Conservation (phyloP, 208 protist genomes). For the Crithidia sp. region DNA sequence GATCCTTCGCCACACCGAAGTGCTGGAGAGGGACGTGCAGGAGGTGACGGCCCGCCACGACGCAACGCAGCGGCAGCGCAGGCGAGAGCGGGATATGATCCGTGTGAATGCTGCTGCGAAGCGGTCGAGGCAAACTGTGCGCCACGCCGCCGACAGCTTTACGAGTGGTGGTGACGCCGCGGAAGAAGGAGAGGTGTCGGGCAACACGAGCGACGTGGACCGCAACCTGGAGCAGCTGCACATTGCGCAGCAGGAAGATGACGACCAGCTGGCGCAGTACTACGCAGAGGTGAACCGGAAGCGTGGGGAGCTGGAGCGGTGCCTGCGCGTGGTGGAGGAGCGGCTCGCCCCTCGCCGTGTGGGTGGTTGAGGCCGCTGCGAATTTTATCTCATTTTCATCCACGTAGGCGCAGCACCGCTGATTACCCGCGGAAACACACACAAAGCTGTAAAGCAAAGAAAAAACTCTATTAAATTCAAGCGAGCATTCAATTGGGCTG, state of each 20-base stretch:
- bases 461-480: too few species aligned
- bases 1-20: slow-evolving; percentile 15
- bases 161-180: neutral
- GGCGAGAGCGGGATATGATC: slow-evolving; percentile 26
- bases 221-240: slow-evolving; percentile 27
- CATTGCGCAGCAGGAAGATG: slow-evolving; percentile 33
- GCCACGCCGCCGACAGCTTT: neutral
- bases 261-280: slow-evolving; percentile 26
- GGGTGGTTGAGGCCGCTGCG: too few species aligned
- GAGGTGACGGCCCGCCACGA: slow-evolving; percentile 24
- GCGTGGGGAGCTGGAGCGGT: slow-evolving; percentile 19
- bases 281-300: slow-evolving; percentile 33
- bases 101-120: slow-evolving; percentile 17
- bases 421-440: too few species aligned
- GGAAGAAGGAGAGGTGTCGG: neutral
- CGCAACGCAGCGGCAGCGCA: slow-evolving; percentile 25
- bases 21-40: slow-evolving; percentile 32
- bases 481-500: too few species aligned
- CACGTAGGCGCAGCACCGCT: too few species aligned
- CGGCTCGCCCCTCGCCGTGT: slow-evolving; percentile 10
- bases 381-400: too few species aligned
- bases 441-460: too few species aligned
- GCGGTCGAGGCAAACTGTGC: neutral
- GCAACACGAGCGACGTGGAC: slow-evolving; percentile 16
- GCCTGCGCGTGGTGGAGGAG: slow-evolving; percentile 25